Evolutionary conservation across 208 protist genomes (phyloP).

Genomic region (Naegleria lovaniensis): DNA sequence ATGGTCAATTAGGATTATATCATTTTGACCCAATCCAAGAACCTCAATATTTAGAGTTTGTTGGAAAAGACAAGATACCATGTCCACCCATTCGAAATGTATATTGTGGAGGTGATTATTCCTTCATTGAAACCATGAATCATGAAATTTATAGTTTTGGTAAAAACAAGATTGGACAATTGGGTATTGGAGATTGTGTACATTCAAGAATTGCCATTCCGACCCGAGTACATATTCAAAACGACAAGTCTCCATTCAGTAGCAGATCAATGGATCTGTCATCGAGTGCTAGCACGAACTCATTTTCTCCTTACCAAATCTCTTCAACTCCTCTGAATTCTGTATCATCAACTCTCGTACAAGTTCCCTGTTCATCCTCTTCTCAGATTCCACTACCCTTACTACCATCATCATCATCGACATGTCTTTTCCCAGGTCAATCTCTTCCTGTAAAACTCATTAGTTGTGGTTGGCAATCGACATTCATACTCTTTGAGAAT

Average conservation of each 20-base stretch:
- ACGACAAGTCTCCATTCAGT: background rate
- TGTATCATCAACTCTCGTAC: too few species aligned
- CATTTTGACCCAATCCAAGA: background rate
- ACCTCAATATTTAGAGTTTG: background rate
- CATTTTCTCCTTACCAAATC: too few species aligned
- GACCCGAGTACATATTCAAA: background rate
- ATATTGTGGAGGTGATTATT: background rate
- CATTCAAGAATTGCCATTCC: background rate
- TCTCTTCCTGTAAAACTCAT: background rate
- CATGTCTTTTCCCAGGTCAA: background rate
- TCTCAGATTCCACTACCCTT: too few species aligned
- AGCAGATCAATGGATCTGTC: too few species aligned
- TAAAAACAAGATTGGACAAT: conserved; percentile 3
- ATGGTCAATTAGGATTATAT: background rate
- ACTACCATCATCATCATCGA: too few species aligned
- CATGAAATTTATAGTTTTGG: conserved; percentile 2
- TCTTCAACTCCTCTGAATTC: too few species aligned
- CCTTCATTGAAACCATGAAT: background rate
- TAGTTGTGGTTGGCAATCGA: conserved; percentile 2
- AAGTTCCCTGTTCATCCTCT: too few species aligned
- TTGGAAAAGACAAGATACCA: background rate
- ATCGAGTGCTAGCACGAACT: too few species aligned
- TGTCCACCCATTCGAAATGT: background rate
- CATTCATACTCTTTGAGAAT: background rate
- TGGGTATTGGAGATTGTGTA: background rate